Conservation (phyloP, 2,329 filamentous ascomycete genomes). For the Aspergillus sergii region DNA sequence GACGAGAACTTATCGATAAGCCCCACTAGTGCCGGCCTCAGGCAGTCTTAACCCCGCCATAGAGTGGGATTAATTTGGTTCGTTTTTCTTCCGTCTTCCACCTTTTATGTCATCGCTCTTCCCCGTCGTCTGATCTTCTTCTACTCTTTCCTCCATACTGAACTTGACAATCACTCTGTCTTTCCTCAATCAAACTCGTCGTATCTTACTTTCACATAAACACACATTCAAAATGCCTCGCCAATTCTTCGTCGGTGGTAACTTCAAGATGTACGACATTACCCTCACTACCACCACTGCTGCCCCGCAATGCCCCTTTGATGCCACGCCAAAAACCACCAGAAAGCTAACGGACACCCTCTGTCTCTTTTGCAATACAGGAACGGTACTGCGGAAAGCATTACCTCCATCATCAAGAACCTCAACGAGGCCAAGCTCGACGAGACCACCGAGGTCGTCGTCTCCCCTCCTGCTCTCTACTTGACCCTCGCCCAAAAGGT, state of each 20-base stretch:
- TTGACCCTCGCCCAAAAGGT: constrained; percentile 82
- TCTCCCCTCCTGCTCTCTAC: constrained; percentile 88
- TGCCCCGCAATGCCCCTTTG: constrained; percentile 31
- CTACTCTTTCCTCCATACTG: constrained; percentile 6
- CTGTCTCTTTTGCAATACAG: constrained; percentile 52
- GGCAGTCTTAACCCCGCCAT: constrained; percentile 11
- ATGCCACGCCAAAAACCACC: constrained; percentile 2
- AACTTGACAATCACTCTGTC: constrained; percentile 7
- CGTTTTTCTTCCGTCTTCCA: constrained; percentile 11
- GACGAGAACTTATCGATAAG: constrained; percentile 26
- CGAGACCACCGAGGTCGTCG: constrained; percentile 76
- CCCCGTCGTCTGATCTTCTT: constrained; percentile 10
- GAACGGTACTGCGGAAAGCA: constrained; percentile 90
- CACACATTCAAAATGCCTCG: constrained; percentile 73
- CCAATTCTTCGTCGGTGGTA: constrained; percentile 96
- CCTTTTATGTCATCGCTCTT: constrained; percentile 18
- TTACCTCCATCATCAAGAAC: constrained; percentile 87
- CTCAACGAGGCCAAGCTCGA: constrained; percentile 80
- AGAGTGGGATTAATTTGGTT: not conserved
- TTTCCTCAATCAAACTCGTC: constrained; percentile 12
- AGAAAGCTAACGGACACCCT: constrained; percentile 18
- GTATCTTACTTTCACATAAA: constrained; percentile 12
- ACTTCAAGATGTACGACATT: constrained; percentile 92
- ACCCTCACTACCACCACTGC: constrained; percentile 12
- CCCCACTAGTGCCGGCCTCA: constrained; percentile 7